A percentile compares a stretch with the other conserved stretches of the same genome.
Evolutionary conservation across 2,329 filamentous ascomycete species (phyloP).

Genomic region (Berkeleyomyces rouxiae): DNA sequence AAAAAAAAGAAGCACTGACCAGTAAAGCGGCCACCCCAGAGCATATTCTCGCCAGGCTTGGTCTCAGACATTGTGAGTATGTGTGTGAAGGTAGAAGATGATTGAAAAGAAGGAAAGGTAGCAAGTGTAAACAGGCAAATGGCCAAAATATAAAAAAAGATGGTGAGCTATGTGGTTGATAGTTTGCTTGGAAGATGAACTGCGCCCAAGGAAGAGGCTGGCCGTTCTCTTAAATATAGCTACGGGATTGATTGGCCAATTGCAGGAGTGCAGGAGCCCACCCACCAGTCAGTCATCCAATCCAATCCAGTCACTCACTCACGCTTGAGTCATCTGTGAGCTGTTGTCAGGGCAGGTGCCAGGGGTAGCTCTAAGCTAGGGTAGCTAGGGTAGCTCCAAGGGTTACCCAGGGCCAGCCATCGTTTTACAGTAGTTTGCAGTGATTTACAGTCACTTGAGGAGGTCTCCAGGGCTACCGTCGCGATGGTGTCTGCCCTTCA

Average conservation of each 20-base stretch:
- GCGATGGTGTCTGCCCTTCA: background rate
- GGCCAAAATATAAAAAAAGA: background rate
- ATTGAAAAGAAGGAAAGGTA: background rate
- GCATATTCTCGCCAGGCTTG: conserved; percentile 21
- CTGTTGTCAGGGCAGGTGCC: background rate
- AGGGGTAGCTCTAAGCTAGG: background rate
- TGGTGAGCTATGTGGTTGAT: background rate
- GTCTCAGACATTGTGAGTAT: conserved; percentile 18
- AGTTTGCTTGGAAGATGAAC: background rate
- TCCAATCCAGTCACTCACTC: background rate
- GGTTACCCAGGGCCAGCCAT: too few species aligned
- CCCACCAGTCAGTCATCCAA: background rate
- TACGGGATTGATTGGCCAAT: background rate
- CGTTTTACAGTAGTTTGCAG: too few species aligned
- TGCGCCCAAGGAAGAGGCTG: background rate
- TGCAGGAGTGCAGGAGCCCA: background rate
- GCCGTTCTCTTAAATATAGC: background rate
- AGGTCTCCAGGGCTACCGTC: too few species aligned
- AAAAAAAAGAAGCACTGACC: conserved; percentile 20
- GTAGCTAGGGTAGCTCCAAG: background rate
- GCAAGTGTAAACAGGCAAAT: background rate
- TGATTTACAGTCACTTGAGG: too few species aligned
- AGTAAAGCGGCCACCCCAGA: conserved; percentile 35
- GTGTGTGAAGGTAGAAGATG: background rate
- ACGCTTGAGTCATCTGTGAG: background rate